Evolutionary conservation across 1,139 yeast species (phyloP).

Genomic region (Candida tetrigidarum): DNA sequence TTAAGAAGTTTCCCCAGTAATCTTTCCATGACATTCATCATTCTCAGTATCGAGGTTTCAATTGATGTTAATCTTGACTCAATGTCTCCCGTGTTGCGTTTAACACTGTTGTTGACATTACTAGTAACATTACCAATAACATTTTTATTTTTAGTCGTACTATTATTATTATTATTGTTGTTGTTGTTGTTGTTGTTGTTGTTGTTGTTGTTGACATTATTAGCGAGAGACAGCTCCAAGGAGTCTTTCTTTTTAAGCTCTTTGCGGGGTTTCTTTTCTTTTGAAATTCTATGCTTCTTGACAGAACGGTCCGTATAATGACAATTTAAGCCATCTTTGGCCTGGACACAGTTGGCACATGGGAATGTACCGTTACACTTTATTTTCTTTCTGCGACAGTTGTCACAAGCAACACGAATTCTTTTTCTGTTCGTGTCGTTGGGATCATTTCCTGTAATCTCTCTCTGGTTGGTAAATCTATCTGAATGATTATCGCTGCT

Average conservation of each 20-base stretch:
- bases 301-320: constrained; percentile 31
- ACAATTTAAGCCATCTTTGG: constrained; percentile 26
- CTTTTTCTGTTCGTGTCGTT: constrained; percentile 22
- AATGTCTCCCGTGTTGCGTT: background rate
- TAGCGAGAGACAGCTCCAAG: too few species aligned
- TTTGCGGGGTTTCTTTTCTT: background rate
- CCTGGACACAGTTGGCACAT: constrained; percentile 45
- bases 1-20: background rate
- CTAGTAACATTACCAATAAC: too few species aligned
- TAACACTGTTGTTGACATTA: too few species aligned
- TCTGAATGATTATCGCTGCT: background rate
- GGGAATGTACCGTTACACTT: constrained; percentile 55
- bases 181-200: background rate
- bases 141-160: background rate
- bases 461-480: background rate
- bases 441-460: constrained; percentile 13
- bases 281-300: constrained; percentile 14
- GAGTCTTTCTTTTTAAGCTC: too few species aligned
- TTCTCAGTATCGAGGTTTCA: constrained; percentile 10
- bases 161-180: background rate
- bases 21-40: constrained; percentile 15
- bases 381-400: constrained; percentile 52
- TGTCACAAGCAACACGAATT: constrained; percentile 57
- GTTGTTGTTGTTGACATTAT: background rate
- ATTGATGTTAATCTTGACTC: constrained; percentile 5